phyloP scores from a whole-genome alignment of 83 land plant species.

The Picea engelmannii region DNA sequence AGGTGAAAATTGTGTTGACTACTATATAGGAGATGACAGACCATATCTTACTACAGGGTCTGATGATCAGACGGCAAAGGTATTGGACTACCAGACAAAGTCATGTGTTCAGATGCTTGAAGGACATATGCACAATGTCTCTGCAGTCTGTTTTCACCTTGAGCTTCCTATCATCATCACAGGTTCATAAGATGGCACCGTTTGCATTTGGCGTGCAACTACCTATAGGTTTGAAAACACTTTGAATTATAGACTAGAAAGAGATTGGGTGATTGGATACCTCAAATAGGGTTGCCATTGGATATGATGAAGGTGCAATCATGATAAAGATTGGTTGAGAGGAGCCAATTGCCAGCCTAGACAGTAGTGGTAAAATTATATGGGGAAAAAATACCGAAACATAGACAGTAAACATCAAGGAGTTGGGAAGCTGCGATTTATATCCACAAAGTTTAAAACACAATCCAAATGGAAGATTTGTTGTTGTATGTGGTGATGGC shows the following conservation, averaged over 20 bases:
- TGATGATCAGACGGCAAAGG: conserved; percentile 99
- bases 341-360: conserved; percentile 56
- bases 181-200: conserved; percentile 98
- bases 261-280: too few species aligned
- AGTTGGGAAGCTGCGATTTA: conserved; percentile 53
- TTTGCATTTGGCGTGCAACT: conserved; percentile 94
- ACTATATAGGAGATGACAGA: conserved; percentile 96
- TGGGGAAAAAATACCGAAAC: conserved; percentile 52
- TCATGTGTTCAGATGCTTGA: conserved; percentile 97
- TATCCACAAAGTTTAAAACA: too few species aligned
- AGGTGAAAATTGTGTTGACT: conserved; percentile 98
- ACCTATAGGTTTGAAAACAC: conserved; percentile 96
- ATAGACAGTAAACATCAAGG: conserved; percentile 49
- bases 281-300: conserved; percentile 55
- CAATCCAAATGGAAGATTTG: too few species aligned
- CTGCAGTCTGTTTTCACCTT: conserved; percentile 96
- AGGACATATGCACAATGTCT: conserved; percentile 98
- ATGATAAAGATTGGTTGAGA: conserved; percentile 51
- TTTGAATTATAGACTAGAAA: too few species aligned
- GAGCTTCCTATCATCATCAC: conserved; percentile 97
- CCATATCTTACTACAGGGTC: conserved; percentile 97
- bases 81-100: conserved; percentile 97
- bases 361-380: conserved; percentile 45
- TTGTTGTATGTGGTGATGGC: too few species aligned
- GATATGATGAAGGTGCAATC: conserved; percentile 55